Percentiles rank a stretch among this genome's conserved stretches.
Conservation (phyloP, 208 protist species). For the Trichomonas tenax region DNA sequence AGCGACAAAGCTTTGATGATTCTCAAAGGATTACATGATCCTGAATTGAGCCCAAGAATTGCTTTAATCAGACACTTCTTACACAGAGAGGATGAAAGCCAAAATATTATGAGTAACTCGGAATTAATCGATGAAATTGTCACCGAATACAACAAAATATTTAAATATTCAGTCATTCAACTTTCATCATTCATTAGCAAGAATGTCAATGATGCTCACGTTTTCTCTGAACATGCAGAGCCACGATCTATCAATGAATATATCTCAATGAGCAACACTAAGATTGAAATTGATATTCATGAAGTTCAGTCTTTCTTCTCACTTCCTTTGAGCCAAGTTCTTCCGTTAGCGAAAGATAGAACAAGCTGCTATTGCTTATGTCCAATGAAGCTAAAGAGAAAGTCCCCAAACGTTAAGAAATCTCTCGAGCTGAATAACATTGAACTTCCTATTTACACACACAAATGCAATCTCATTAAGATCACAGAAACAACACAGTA, state of each 20-base stretch:
- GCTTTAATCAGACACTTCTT: too few species aligned
- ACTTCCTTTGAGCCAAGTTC: not conserved
- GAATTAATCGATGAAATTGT: not conserved
- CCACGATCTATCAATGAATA: too few species aligned
- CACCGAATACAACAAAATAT: not conserved
- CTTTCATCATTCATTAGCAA: not conserved
- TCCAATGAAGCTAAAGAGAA: not conserved
- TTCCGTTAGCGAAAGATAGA: not conserved
- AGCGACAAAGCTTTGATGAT: not conserved
- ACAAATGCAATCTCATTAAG: not conserved
- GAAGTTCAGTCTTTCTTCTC: not conserved
- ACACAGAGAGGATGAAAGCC: too few species aligned
- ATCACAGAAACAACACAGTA: not conserved
- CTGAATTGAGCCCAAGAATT: too few species aligned
- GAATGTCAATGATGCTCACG: too few species aligned
- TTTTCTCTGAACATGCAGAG: too few species aligned
- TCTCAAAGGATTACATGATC: too few species aligned
- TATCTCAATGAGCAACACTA: not conserved
- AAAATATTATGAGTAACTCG: not conserved
- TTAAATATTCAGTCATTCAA: not conserved
- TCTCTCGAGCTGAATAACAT: not conserved
- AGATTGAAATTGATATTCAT: not conserved
- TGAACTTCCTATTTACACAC: not conserved
- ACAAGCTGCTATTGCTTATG: not conserved
- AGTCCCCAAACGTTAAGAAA: not conserved